Conservation (phyloP, 805 yeast genomes). For the Hanseniaspora singularis region DNA sequence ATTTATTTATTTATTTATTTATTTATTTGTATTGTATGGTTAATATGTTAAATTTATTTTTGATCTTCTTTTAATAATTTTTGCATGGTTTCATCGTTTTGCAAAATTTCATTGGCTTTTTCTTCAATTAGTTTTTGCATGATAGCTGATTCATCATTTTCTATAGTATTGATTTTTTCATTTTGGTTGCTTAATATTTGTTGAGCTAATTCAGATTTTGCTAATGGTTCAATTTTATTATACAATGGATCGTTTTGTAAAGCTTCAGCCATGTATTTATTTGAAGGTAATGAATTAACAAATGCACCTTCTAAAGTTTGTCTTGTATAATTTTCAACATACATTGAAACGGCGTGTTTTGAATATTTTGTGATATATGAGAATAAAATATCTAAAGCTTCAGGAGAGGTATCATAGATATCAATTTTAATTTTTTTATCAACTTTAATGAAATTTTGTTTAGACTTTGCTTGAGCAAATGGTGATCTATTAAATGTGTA, state of each 20-base stretch:
- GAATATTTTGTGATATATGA: constrained; percentile 67
- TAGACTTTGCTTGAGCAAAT: constrained; percentile 85
- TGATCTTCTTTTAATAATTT: neutral
- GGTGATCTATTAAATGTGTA: constrained; percentile 93
- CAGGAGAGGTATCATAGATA: constrained; percentile 78
- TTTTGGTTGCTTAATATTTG: neutral
- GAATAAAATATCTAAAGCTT: constrained; percentile 69
- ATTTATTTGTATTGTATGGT: no score
- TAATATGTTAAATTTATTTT: no score
- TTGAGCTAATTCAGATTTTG: constrained; percentile 1
- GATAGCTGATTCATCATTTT: neutral
- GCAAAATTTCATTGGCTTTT: neutral
- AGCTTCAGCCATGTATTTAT: constrained; percentile 9
- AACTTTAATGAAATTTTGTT: constrained; percentile 84
- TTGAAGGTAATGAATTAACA: constrained; percentile 10
- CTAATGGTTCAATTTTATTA: constrained; percentile 11
- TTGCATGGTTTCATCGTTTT: neutral
- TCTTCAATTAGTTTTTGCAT: neutral
- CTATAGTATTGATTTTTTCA: neutral
- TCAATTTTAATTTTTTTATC: constrained; percentile 65
- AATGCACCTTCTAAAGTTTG: constrained; percentile 36
- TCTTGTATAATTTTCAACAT: constrained; percentile 50
- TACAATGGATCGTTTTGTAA: neutral
- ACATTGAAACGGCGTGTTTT: constrained; percentile 71
- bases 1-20: neutral